Evolutionary conservation across 1,284 basidiomycete genomes (phyloP), one percentile per base, ranked within the genome.

Genomic region (Polyporus tsugae): DNA sequence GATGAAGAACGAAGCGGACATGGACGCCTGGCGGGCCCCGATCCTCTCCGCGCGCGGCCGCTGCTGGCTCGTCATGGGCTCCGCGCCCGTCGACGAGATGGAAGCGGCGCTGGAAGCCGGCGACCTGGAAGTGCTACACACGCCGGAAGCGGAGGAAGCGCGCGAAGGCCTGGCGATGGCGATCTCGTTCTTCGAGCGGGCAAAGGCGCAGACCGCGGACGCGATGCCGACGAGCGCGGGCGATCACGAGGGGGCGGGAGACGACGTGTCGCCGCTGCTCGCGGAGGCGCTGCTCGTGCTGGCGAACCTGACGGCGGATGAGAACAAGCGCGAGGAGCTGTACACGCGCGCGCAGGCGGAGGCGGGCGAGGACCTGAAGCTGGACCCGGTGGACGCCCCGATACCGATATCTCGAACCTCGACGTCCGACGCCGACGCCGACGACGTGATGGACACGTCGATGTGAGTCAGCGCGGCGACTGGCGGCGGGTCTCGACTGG

Each of bases 1-100:
- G 81, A 89, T 91, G 84, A 83, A 85, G 76, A 84, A 87, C 82
- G 87, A 88, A 77, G 83, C 81, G 35, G 84, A 84, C 67, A 82
- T 82, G 72, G 81, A 82, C 38, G 77, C 77, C 33, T 86, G 86
- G 87, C 77, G 84, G 7, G 80, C 80, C 25, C 80, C 81, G 0
- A 82, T 88, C 41, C 81, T 80, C 57, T 78, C 80, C 39, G 83
- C 85, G 19, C 77, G 88, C 25, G 88, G 88, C 0, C 79, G 86
- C 46, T 88, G 86, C 72, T 86, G 84, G 81, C 80, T 91, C 22
- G 80, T 87, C 36, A 80, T 86, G 41, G 89, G 88, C 15, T 80
- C 82, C 42, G 86, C 87, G 25, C 76, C 80, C n/a, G 83, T 82
- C 44, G 88, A 89, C 71, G 84, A 82, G 62, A 76, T 89, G 46